Conservation (phyloP, 2,329 filamentous ascomycete genomes). For the Sporothrix schenckii region DNA sequence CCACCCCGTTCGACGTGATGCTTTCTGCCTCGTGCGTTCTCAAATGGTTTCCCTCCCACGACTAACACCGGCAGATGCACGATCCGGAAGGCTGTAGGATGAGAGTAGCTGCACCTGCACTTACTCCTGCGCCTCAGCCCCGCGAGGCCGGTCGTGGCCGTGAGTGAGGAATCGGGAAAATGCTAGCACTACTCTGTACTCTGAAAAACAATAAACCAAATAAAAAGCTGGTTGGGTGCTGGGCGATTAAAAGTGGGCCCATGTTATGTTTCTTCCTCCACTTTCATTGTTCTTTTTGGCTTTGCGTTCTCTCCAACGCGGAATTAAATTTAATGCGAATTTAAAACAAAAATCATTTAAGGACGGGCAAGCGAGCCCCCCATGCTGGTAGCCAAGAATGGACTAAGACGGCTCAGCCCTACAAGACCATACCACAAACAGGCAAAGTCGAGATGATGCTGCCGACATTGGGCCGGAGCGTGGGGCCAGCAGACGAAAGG, state of each 20-base stretch:
- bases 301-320: not conserved
- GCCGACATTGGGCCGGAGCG: constrained; percentile 33
- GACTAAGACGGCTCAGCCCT: constrained; percentile 32
- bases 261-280: not conserved
- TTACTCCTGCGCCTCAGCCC: constrained; percentile 9
- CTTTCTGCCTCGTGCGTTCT: constrained; percentile 4
- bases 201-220: not conserved
- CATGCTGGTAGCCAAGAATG: not conserved
- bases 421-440: constrained; percentile 28
- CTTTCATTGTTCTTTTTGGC: not conserved
- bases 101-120: constrained; percentile 10
- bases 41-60: not conserved
- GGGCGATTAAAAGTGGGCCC: not conserved
- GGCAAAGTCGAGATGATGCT: constrained; percentile 22
- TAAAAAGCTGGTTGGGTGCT: not conserved
- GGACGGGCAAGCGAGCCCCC: not conserved
- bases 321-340: not conserved
- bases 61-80: constrained; percentile 12
- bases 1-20: not conserved
- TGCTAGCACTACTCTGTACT: not conserved
- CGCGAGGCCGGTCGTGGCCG: not conserved
- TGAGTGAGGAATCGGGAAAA: not conserved
- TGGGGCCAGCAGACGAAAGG: constrained; percentile 1
- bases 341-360: not conserved
- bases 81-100: not conserved